These are phyloP conservation scores for Pythium phragmitis DNA, from an alignment of 352 stramenopile species.

Conservation along the genomic window DNA sequence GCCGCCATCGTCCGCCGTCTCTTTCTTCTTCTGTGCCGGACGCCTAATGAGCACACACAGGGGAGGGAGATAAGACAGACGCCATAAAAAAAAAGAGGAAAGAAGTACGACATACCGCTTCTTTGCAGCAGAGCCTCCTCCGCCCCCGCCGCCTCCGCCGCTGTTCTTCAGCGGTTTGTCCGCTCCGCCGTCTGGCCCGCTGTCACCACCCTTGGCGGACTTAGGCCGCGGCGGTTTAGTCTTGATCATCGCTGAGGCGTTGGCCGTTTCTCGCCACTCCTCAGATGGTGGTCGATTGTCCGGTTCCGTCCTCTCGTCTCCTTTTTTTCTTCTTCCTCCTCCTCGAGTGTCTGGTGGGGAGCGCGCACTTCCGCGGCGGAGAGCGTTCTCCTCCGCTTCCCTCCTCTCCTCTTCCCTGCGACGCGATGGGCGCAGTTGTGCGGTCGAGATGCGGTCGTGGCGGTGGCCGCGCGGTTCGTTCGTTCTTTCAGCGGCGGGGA, in stretches of 20 bases:
- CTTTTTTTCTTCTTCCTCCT: background rate
- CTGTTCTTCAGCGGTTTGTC: constrained; percentile 15
- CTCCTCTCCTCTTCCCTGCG: constrained; percentile 13
- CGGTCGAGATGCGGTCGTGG: constrained; percentile 1
- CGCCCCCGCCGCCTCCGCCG: constrained; percentile 11
- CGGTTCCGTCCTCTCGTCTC: background rate
- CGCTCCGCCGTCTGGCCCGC: constrained; percentile 7
- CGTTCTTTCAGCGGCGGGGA: constrained; percentile 27
- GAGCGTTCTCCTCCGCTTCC: background rate
- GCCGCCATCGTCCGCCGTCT: constrained; percentile 32
- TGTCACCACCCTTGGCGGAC: constrained; percentile 17
- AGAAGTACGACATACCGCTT: constrained; percentile 21
- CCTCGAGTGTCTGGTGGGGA: background rate
- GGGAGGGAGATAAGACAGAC: background rate
- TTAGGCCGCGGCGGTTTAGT: constrained; percentile 25
- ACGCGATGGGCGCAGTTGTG: background rate
- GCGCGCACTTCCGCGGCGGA: background rate
- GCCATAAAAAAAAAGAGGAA: background rate
- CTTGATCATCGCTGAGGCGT: constrained; percentile 24
- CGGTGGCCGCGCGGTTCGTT: constrained; percentile 10
- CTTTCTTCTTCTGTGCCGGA: constrained; percentile 51
- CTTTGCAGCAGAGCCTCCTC: constrained; percentile 12
- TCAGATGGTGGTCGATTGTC: background rate
- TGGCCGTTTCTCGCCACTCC: background rate
- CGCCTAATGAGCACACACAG: constrained; percentile 30